A percentile compares a stretch with the other conserved stretches of the same genome.
These are phyloP conservation scores for Volvox reticuliferus DNA, from an alignment of 139 green algal species.

Conservation along the genomic window DNA sequence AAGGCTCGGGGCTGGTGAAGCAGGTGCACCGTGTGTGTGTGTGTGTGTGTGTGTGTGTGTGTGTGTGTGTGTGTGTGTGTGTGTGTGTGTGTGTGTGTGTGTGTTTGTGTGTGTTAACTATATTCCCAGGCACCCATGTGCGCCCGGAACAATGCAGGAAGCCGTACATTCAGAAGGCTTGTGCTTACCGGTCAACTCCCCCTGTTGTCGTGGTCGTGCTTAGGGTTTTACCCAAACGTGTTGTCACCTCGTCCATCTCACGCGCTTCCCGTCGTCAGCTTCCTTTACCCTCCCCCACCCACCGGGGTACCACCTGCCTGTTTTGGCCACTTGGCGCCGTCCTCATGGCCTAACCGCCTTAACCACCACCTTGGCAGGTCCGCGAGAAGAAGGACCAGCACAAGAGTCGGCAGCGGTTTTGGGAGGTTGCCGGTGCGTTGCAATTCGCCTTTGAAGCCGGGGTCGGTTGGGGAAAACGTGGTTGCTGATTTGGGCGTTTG, in stretches of 20 bases:
- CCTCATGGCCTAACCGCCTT: too few relatives aligned
- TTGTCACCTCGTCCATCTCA: too few relatives aligned
- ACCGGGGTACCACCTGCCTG: too few relatives aligned
- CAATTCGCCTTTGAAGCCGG: too few relatives aligned
- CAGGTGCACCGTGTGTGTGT: conserved; percentile 36
- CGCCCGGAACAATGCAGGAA: too few relatives aligned
- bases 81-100: not conserved
- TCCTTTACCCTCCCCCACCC: not conserved
- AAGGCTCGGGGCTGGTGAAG: conserved; percentile 69
- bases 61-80: not conserved
- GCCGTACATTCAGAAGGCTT: too few relatives aligned
- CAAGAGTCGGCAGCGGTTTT: conserved; percentile 95
- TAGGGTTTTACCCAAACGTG: too few relatives aligned
- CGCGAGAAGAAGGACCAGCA: conserved; percentile 93
- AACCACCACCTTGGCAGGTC: conserved; percentile 42
- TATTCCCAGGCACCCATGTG: not conserved
- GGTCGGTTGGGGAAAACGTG: too few relatives aligned
- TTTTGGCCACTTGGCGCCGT: too few relatives aligned
- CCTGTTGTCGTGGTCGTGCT: too few relatives aligned
- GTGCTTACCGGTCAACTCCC: too few relatives aligned
- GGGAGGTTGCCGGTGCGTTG: conserved; percentile 91
- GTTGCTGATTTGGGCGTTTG: not conserved
- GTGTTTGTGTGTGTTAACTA: not conserved
- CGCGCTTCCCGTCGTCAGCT: too few relatives aligned
- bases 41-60: not conserved